Base-by-base conservation (phyloP, 2,329 filamentous ascomycete genomes). In the Aspergillus sp. region DNA sequence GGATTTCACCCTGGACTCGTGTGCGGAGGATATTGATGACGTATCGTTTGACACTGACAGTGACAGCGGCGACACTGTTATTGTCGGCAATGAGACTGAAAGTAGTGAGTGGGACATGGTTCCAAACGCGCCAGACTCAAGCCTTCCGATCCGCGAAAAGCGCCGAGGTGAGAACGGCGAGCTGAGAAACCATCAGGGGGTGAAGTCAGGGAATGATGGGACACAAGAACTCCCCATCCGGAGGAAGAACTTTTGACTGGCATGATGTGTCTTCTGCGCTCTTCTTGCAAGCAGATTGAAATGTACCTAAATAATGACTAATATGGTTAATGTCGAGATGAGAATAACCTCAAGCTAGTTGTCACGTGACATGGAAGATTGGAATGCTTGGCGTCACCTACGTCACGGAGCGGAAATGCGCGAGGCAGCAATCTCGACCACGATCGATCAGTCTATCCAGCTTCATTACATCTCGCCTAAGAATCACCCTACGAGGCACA, bases 21-120 rank as follows among this genome's bases (percentile, higher is more conserved):
- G 55, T 2, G 53, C 59, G 7, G 64, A 60, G 9, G 64, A 69
- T n/a, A 34, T 64, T 11, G 63, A 66, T 22, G 51, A 61, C 15
- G 61, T 63, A 6, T 57, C 60, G 15, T 60, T 65, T 25, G 64
- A 64, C 13, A 56, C 56, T 4, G 62, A 66, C 11, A 72, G 73
- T 45, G 68, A 70, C 13, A 67, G 67, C 28, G 59, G 57, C 47
- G 65, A 56, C 28, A 72, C 69, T 8, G 58, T 69, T 50, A 50
- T 66, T n/a, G 54, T 64, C 57, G 65, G 30, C 13, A 58, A 65
- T 8, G 30, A 50, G 17, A 51, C 28, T 22, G 52, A 45, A 11
- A 7, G 45, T 15, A 34, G 38, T 30, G 59, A 61, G 25, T 22
- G 43, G 48, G 66, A 67, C 28, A 55, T 68, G 17, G 38, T 59